These are phyloP conservation scores for Stachybotrys elegans DNA, from an alignment of 2,329 filamentous ascomycete genomes.

Conservation along the genomic window DNA sequence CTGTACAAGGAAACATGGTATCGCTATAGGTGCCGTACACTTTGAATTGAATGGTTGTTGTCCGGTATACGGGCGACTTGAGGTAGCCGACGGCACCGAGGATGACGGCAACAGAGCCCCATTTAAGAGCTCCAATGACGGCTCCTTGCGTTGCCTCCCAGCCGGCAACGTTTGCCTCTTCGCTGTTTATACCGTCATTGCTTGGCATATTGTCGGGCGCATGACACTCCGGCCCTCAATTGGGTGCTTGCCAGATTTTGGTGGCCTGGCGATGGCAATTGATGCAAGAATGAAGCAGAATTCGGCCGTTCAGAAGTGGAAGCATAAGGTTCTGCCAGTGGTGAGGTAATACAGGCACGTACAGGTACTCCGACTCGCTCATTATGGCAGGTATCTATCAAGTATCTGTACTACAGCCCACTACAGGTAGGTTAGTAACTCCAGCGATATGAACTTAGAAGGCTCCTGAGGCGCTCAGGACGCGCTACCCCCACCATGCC, in stretches of 20 bases:
- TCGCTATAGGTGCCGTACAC: conserved; percentile 46
- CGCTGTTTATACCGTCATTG: conserved; percentile 55
- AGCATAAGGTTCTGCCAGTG: too few species aligned
- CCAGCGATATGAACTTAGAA: too few species aligned
- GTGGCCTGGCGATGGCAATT: too few species aligned
- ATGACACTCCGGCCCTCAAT: conserved; percentile 30
- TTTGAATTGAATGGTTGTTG: conserved; percentile 71
- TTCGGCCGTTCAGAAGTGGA: too few species aligned
- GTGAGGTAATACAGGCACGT: too few species aligned
- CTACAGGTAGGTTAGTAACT: too few species aligned
- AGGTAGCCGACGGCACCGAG: conserved; percentile 58
- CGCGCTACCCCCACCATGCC: conserved; percentile 7
- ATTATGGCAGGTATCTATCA: too few species aligned
- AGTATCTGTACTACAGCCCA: too few species aligned
- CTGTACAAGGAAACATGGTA: not conserved
- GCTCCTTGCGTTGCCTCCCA: conserved; percentile 69
- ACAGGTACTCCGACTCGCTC: too few species aligned
- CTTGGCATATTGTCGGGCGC: too few species aligned
- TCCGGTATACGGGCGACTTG: conserved; percentile 67
- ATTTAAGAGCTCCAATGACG: conserved; percentile 62
- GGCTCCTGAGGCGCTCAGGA: too few species aligned
- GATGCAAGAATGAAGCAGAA: too few species aligned
- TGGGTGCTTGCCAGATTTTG: conserved; percentile 15
- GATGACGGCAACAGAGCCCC: conserved; percentile 61
- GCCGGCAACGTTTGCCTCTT: conserved; percentile 64